Evolutionary conservation across 2,329 filamentous ascomycete species (phyloP).

Genomic region (Hysterium pulicare): DNA sequence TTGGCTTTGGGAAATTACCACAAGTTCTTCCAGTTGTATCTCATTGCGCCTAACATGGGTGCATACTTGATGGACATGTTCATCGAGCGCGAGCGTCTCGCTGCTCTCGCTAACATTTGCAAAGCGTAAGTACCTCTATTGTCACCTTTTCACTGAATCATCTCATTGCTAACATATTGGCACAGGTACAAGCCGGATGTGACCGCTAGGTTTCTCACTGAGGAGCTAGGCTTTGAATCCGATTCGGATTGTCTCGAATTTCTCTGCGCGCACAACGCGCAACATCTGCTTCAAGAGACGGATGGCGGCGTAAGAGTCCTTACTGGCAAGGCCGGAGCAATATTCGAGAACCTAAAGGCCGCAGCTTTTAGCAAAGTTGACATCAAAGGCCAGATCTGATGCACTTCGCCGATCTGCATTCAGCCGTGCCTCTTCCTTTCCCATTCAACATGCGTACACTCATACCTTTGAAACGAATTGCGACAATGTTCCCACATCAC

Average conservation of each 20-base stretch:
- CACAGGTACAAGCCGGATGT: slow-evolving; percentile 90
- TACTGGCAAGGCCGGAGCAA: slow-evolving; percentile 41
- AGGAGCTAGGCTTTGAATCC: slow-evolving; percentile 93
- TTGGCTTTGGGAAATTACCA: slow-evolving; percentile 95
- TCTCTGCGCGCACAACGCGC: slow-evolving; percentile 74
- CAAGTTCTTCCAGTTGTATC: slow-evolving; percentile 94
- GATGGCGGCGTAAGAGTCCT: slow-evolving; percentile 48
- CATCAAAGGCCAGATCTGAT: slow-evolving; percentile 91
- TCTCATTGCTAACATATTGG: slow-evolving; percentile 45
- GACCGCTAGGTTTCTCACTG: slow-evolving; percentile 84
- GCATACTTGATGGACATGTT: slow-evolving; percentile 99
- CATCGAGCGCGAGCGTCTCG: slow-evolving; percentile 85
- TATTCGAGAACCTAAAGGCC: slow-evolving; percentile 71
- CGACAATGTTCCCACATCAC: too few species aligned
- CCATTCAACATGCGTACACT: too few species aligned
- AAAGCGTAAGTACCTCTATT: slow-evolving; percentile 72
- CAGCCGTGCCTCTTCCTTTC: too few species aligned
- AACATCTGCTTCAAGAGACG: slow-evolving; percentile 73
- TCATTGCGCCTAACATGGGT: slow-evolving; percentile 93
- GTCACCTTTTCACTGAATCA: background rate
- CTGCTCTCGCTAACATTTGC: slow-evolving; percentile 87
- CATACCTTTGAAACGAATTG: too few species aligned
- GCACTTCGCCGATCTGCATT: slow-evolving; percentile 2
- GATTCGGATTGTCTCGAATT: slow-evolving; percentile 90
- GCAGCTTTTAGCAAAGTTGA: slow-evolving; percentile 83